phyloP scores from a whole-genome alignment of 1,284 basidiomycete genomes.

The Boletus smithii region DNA sequence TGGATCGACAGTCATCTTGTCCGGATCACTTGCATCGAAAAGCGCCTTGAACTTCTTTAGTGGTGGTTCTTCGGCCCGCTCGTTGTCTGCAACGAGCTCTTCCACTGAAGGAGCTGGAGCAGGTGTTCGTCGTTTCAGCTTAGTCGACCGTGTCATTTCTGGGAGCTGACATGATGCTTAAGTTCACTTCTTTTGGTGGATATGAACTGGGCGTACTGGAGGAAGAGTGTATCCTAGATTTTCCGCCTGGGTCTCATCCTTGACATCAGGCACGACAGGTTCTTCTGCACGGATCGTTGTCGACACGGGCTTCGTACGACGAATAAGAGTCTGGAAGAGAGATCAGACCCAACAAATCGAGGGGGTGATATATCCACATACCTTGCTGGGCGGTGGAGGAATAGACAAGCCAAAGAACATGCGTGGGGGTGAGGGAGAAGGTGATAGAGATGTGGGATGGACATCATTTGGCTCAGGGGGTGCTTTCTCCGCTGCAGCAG shows the following conservation, averaged over 20 bases:
- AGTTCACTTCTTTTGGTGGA: neutral
- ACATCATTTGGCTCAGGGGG: neutral
- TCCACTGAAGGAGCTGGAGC: constrained; percentile 14
- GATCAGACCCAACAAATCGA: neutral
- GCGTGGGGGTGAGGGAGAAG: constrained; percentile 15
- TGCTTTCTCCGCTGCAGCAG: constrained; percentile 5
- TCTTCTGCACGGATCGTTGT: constrained; percentile 8
- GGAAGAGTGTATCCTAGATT: constrained; percentile 22
- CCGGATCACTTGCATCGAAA: constrained; percentile 64
- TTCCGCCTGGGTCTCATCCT: constrained; percentile 13
- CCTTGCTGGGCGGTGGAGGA: constrained; percentile 33
- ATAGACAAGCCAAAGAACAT: constrained; percentile 19
- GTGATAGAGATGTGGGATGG: constrained; percentile 5
- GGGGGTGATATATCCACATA: neutral
- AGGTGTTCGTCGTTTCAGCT: constrained; percentile 27
- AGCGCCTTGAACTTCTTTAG: constrained; percentile 68
- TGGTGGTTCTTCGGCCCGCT: constrained; percentile 46
- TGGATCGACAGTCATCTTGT: constrained; percentile 31
- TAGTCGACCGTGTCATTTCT: constrained; percentile 20
- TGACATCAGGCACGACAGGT: constrained; percentile 3
- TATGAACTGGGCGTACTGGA: constrained; percentile 18
- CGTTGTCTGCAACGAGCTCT: constrained; percentile 16
- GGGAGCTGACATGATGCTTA: constrained; percentile 16
- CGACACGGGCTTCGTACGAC: constrained; percentile 22
- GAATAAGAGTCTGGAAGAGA: constrained; percentile 19